phyloP scores from a whole-genome alignment of 1,284 basidiomycete species.

The Gomphus bonarii region DNA sequence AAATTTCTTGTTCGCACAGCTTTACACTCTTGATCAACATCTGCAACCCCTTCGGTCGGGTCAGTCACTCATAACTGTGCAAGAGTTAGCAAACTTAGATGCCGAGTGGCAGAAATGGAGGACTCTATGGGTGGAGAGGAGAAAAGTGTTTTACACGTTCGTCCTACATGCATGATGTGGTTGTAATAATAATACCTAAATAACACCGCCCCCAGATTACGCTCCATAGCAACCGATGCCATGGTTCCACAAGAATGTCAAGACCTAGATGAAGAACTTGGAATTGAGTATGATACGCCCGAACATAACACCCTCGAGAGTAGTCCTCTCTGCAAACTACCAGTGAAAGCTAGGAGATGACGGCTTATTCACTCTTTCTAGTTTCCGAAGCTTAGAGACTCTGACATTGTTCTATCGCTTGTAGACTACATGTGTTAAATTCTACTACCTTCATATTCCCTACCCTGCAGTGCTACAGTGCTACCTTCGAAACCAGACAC shows the following conservation, averaged over 20 bases:
- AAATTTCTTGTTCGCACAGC: background rate
- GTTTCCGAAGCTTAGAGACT: background rate
- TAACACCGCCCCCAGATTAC: slow-evolving; percentile 39
- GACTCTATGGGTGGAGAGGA: slow-evolving; percentile 58
- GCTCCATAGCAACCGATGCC: slow-evolving; percentile 59
- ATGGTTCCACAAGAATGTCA: slow-evolving; percentile 51
- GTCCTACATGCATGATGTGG: slow-evolving; percentile 18
- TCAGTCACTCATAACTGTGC: slow-evolving; percentile 51
- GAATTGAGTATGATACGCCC: slow-evolving; percentile 59
- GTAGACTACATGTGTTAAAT: background rate
- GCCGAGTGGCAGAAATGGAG: slow-evolving; percentile 62
- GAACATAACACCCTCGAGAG: slow-evolving; percentile 54
- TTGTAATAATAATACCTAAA: background rate
- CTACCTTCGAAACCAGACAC: background rate
- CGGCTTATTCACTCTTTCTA: too few species aligned
- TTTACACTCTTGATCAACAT: slow-evolving; percentile 24
- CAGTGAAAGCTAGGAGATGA: background rate
- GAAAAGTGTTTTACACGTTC: slow-evolving; percentile 59
- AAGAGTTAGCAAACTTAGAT: slow-evolving; percentile 52
- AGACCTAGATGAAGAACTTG: slow-evolving; percentile 58
- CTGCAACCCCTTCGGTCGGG: slow-evolving; percentile 60
- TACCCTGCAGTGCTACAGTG: background rate
- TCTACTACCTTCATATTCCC: background rate
- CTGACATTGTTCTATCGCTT: background rate
- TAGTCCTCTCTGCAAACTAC: slow-evolving; percentile 31